Percentiles rank a stretch among this genome's conserved stretches.
phyloP scores from a whole-genome alignment of 2,329 filamentous ascomycete species.

The Nigrograna mackinnonii region DNA sequence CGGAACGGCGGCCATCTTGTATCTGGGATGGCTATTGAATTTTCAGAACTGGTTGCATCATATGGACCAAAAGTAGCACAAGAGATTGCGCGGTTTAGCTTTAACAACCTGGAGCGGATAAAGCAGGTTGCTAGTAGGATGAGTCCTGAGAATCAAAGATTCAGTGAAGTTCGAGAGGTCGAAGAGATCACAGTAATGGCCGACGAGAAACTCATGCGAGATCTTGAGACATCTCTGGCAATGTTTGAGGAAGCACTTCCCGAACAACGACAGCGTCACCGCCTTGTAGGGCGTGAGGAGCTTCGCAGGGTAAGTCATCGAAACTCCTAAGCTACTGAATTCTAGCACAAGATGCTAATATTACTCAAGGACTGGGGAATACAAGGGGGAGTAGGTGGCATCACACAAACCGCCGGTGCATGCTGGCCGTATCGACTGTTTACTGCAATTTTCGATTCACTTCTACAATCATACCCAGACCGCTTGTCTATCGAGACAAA shows the following conservation, averaged over 20 bases:
- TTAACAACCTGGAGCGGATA: not conserved
- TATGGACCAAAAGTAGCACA: not conserved
- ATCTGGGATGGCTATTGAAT: not conserved
- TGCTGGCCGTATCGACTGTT: not conserved
- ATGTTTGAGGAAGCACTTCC: not conserved
- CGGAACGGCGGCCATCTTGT: constrained; percentile 1
- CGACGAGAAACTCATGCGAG: not conserved
- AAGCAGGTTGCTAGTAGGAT: not conserved
- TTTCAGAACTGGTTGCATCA: not conserved
- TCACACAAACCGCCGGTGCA: not conserved
- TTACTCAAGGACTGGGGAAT: not conserved
- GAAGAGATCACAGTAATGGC: not conserved
- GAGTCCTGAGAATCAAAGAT: not conserved
- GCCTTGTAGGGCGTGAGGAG: not conserved
- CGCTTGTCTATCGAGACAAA: not conserved
- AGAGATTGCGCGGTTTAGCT: not conserved
- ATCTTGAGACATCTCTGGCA: not conserved
- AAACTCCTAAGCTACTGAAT: not conserved
- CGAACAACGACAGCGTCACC: not conserved
- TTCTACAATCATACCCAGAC: not conserved
- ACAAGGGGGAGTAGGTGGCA: not conserved
- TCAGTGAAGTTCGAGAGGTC: not conserved
- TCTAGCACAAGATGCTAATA: not conserved
- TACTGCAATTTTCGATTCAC: not conserved
- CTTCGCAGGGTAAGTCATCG: not conserved